Base-by-base conservation (phyloP, 345 rosid species). In the Triadica sebifera region DNA sequence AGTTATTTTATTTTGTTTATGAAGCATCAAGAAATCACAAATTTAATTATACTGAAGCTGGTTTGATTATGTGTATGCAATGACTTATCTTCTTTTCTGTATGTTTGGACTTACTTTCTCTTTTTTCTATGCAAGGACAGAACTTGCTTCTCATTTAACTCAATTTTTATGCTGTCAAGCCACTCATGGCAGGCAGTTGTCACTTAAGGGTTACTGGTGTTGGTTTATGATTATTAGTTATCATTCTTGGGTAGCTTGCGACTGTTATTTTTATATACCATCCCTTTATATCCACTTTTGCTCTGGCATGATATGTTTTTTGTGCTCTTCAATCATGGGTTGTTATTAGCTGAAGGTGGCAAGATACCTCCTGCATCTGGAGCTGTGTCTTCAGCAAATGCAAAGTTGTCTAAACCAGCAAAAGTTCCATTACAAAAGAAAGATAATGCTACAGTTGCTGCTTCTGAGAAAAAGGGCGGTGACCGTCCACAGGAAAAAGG, bases 401-500 rank as follows among this genome's bases (percentile, higher is more conserved):
- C 77, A 17, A 91, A 93, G 75, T 79, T 84, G 19, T 69, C 79
- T 83, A 89, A 87, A 90, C 74, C 77, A 1, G 59, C 83, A 17
- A 94, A 89, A 80, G 69, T 88, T n/a, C 61, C 86, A 68, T 73
- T 88, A 55, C 89, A 83, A 81, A 94, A 86, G 85, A 85, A 71
- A 52, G 98, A 92, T 50, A 76, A 29, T 78, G 77, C 78, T 56
- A 64, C 86, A 49, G 79, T 83, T 79, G 86, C 87, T 29, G 81
- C 83, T 68, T 80, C 89, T 62, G 98, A 94, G 77, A 90, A 88
- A 87, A 92, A 89, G 71, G 94, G 90, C 46, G 87, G 86, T 65
- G 93, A 90, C 46, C 86, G 89, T 25, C 84, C 77, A 5, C 39
- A 72, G 29, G 99, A 92, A 78, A 95, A 95, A 78, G 99, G 91